Evolutionary conservation across 78 protist species (phyloP).

Genomic region (Creolimax fragrantissima): DNA sequence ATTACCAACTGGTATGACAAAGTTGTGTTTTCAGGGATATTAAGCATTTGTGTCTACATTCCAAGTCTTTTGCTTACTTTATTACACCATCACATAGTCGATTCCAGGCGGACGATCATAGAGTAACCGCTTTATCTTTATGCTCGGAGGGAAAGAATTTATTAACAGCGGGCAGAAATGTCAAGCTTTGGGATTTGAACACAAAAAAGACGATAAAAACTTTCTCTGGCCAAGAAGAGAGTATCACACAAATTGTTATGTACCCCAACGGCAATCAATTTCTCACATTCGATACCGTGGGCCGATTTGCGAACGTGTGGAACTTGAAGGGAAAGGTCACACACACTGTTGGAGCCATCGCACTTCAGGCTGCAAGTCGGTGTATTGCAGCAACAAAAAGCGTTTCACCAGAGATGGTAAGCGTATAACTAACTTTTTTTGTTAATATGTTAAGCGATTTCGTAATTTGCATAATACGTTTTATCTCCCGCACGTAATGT

Average conservation of each 20-base stretch:
- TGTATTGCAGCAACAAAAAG: not conserved
- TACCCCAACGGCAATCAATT: not conserved
- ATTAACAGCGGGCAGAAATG: not conserved
- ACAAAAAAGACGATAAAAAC: not conserved
- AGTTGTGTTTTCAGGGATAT: no score
- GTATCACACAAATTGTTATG: not conserved
- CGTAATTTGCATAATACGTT: no score
- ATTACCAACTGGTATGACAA: no score
- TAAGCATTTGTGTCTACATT: no score
- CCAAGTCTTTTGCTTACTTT: no score
- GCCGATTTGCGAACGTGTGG: not conserved
- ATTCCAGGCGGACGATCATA: not conserved
- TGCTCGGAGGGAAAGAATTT: not conserved
- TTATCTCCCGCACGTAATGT: no score
- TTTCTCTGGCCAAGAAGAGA: not conserved
- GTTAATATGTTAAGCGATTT: no score
- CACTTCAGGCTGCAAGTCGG: not conserved
- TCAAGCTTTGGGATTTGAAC: constrained; percentile 1
- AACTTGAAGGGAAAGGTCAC: not conserved
- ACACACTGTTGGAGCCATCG: not conserved
- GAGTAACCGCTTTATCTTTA: not conserved
- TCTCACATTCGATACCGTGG: not conserved
- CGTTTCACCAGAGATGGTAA: not conserved
- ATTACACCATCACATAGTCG: no score
- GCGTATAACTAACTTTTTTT: no score